A percentile compares a stretch with the other conserved stretches of the same genome.
phyloP scores from a whole-genome alignment of 2,329 filamentous ascomycete genomes.

The Alternaria postmessia region DNA sequence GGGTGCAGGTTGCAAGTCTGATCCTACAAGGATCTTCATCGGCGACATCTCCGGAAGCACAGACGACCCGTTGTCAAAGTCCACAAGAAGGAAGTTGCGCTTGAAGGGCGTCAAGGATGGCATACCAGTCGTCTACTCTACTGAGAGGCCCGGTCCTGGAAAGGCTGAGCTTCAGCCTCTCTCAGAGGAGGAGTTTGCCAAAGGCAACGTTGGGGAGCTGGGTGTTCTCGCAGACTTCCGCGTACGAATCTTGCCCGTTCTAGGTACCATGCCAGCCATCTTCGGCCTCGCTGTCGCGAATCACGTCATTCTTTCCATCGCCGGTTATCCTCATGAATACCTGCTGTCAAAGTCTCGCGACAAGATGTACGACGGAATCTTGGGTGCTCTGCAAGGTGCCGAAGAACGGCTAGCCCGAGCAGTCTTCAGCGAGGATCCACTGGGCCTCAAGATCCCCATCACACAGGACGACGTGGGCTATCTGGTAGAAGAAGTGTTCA shows the following conservation, averaged over 20 bases:
- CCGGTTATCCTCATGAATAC: constrained; percentile 87
- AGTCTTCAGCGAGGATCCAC: constrained; percentile 61
- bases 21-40: constrained; percentile 82
- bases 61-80: constrained; percentile 87
- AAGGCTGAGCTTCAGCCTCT: constrained; percentile 91
- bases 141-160: constrained; percentile 86
- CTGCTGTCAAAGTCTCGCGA: constrained; percentile 81
- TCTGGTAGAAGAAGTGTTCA: constrained; percentile 87
- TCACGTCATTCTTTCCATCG: constrained; percentile 84
- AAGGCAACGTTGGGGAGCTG: constrained; percentile 85
- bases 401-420: constrained; percentile 77
- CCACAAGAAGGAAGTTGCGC: constrained; percentile 82
- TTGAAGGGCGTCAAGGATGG: constrained; percentile 79
- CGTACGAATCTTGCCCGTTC: constrained; percentile 90
- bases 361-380: constrained; percentile 89
- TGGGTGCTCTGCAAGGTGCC: constrained; percentile 75
- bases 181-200: constrained; percentile 84
- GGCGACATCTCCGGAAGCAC: constrained; percentile 89
- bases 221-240: constrained; percentile 91
- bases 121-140: constrained; percentile 91
- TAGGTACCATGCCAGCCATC: constrained; percentile 96
- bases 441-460: constrained; percentile 81
- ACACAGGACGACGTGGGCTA: constrained; percentile 85
- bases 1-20: constrained; percentile 94
- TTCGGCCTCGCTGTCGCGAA: constrained; percentile 94